Conservation (phyloP, 352 stramenopile species). For the Globisporangium lucens region DNA sequence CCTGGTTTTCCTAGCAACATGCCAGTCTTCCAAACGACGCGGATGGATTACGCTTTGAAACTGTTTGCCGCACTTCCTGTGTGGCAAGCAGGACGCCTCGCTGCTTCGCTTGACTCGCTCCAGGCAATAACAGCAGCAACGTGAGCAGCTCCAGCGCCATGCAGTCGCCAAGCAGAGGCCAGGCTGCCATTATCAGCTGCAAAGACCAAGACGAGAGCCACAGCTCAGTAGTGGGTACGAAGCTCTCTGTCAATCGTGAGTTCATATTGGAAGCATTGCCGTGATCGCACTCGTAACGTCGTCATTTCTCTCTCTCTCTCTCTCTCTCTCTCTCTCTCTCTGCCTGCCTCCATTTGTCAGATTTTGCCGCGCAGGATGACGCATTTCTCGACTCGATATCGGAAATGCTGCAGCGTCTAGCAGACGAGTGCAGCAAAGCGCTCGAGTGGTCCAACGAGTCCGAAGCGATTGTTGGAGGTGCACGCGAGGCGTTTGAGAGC, state of each 20-base stretch:
- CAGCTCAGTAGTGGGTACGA: background rate
- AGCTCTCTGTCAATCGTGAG: background rate
- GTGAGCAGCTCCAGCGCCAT: background rate
- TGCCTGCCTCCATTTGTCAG: background rate
- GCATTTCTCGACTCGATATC: slow-evolving; percentile 24
- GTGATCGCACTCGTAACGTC: background rate
- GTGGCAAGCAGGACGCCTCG: background rate
- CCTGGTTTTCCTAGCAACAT: background rate
- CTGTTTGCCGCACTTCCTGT: background rate
- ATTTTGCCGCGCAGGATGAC: slow-evolving; percentile 36
- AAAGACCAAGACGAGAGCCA: background rate
- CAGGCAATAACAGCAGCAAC: background rate
- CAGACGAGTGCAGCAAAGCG: slow-evolving; percentile 6
- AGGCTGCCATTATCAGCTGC: background rate
- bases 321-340: background rate
- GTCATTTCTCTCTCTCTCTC: background rate
- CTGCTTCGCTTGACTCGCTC: background rate
- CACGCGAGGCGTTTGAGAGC: slow-evolving; percentile 20
- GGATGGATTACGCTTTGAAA: background rate
- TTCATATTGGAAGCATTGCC: background rate
- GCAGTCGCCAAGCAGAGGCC: background rate
- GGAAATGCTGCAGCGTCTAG: slow-evolving; percentile 10
- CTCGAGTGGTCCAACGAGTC: slow-evolving; percentile 22
- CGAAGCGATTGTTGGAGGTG: slow-evolving; percentile 1
- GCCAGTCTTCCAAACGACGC: background rate